phyloP scores from a whole-genome alignment of 2,329 filamentous ascomycete genomes.

The Didymosphaeria variabile region DNA sequence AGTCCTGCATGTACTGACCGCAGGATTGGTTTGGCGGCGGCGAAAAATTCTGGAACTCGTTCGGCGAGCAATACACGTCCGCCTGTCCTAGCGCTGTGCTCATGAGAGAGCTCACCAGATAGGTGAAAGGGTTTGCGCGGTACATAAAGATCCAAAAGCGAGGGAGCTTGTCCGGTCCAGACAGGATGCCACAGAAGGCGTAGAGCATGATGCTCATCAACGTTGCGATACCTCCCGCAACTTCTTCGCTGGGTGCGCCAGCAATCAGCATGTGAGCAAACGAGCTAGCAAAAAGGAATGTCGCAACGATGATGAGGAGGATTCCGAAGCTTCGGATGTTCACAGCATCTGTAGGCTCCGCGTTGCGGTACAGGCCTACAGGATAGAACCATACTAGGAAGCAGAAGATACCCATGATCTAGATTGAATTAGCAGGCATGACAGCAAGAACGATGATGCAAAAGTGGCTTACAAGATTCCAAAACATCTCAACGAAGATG shows the following conservation, averaged over 20 bases:
- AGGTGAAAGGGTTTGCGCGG: conserved; percentile 81
- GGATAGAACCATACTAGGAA: conserved; percentile 88
- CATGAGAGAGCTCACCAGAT: conserved; percentile 77
- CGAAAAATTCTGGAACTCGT: conserved; percentile 73
- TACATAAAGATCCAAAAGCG: conserved; percentile 89
- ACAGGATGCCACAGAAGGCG: conserved; percentile 76
- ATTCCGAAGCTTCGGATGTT: conserved; percentile 77
- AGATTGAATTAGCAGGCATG: conserved; percentile 47
- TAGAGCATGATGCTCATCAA: conserved; percentile 73
- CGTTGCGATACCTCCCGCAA: conserved; percentile 77
- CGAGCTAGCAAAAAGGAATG: conserved; percentile 82
- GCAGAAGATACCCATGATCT: conserved; percentile 74
- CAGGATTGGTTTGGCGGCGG: conserved; percentile 62
- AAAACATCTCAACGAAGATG: conserved; percentile 85
- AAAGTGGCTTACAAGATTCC: conserved; percentile 66
- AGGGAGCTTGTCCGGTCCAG: conserved; percentile 68
- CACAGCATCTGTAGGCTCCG: conserved; percentile 67
- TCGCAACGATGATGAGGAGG: conserved; percentile 77
- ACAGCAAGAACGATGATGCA: conserved; percentile 25
- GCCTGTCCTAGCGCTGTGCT: conserved; percentile 72
- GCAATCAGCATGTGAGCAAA: conserved; percentile 83
- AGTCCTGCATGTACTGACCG: conserved; percentile 49
- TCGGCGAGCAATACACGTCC: conserved; percentile 71
- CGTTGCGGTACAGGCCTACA: conserved; percentile 78
- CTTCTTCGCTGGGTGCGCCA: conserved; percentile 77